Percentiles rank a stretch among this genome's conserved stretches.
phyloP scores from a whole-genome alignment of 1,284 basidiomycete species.

The Coniferiporia weirii region DNA sequence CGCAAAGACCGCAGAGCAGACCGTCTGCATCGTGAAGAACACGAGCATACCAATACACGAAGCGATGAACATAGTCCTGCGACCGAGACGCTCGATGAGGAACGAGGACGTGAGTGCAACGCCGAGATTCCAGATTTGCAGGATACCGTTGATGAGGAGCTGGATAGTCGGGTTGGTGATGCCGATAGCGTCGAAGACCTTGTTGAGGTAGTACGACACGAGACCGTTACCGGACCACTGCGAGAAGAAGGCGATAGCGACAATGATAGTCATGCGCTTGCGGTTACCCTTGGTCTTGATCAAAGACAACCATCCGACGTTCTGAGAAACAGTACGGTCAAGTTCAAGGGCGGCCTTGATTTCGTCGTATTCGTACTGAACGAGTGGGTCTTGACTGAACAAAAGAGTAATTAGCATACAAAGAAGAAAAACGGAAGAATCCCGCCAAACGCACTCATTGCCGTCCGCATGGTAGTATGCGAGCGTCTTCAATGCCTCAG shows the following conservation, averaged over 20 bases:
- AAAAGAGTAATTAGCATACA: constrained; percentile 8
- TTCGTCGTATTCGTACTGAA: constrained; percentile 56
- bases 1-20: constrained; percentile 36
- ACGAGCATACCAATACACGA: constrained; percentile 32
- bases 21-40: constrained; percentile 39
- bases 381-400: constrained; percentile 46
- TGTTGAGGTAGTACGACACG: constrained; percentile 32
- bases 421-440: not conserved
- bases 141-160: constrained; percentile 65
- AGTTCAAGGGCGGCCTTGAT: constrained; percentile 51
- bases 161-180: constrained; percentile 46
- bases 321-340: constrained; percentile 38
- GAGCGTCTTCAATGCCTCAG: constrained; percentile 41
- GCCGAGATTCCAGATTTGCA: constrained; percentile 27
- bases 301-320: constrained; percentile 45
- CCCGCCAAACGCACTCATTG: constrained; percentile 33
- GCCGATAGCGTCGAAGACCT: constrained; percentile 36
- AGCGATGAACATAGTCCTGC: constrained; percentile 20
- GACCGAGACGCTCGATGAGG: constrained; percentile 20
- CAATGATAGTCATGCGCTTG: constrained; percentile 47
- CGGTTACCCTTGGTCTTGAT: constrained; percentile 50
- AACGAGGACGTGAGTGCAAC: constrained; percentile 20
- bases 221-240: constrained; percentile 66
- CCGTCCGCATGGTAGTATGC: constrained; percentile 54
- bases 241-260: constrained; percentile 57